Conservation (phyloP, 495 filamentous ascomycete species). For the Penicillium dipodomyicola region DNA sequence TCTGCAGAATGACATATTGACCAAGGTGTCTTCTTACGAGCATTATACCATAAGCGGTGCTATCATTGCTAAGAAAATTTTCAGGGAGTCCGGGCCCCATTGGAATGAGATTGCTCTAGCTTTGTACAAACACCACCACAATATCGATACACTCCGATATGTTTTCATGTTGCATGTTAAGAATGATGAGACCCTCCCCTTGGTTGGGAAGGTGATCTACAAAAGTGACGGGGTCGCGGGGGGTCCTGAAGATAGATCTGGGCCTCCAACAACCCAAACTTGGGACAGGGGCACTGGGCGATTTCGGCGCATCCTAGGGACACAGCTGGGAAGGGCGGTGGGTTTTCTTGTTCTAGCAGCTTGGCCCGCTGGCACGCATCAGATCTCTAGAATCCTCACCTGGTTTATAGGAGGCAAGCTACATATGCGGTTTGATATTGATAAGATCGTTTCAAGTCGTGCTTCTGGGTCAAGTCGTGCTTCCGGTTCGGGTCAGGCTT, state of each 20-base stretch:
- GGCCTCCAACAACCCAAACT: not conserved
- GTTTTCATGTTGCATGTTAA: not conserved
- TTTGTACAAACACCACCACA: not conserved
- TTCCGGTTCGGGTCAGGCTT: no score
- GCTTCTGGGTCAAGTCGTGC: no score
- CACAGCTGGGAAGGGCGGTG: not conserved
- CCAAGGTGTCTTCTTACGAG: not conserved
- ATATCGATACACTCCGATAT: not conserved
- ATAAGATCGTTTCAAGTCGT: not conserved
- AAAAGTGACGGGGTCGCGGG: no score
- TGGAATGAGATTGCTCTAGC: not conserved
- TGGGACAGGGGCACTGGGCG: rapidly evolving
- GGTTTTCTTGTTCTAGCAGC: not conserved
- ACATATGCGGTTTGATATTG: conserved; percentile 4
- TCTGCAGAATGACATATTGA: no score
- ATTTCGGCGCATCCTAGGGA: not conserved
- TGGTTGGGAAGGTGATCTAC: not conserved
- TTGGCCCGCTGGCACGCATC: not conserved
- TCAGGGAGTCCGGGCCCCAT: not conserved
- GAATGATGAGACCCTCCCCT: not conserved
- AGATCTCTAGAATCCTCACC: not conserved
- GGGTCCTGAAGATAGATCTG: not conserved
- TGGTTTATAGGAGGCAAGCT: not conserved
- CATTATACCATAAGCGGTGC: not conserved
- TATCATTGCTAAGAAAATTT: not conserved